Conservation (phyloP, 2,329 filamentous ascomycete genomes). For the Aureobasidium sp. region DNA sequence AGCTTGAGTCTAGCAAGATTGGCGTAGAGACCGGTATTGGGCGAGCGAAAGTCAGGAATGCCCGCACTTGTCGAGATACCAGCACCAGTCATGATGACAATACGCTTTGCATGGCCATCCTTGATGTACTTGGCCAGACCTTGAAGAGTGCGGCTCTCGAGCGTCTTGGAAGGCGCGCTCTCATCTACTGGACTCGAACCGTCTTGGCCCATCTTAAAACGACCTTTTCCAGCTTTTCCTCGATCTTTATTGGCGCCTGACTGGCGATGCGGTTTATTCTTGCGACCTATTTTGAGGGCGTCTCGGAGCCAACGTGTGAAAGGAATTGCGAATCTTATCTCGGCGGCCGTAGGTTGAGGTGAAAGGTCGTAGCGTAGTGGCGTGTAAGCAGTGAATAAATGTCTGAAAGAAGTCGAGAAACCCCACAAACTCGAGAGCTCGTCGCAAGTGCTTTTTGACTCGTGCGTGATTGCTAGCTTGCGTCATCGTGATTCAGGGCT, state of each 20-base stretch:
- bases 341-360: neutral
- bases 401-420: neutral
- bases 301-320: neutral
- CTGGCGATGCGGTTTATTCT: slow-evolving; percentile 37
- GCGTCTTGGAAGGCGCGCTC: slow-evolving; percentile 53
- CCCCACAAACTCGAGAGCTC: neutral
- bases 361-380: neutral
- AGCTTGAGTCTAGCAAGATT: slow-evolving; percentile 82
- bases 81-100: slow-evolving; percentile 86
- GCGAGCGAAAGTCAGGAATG: slow-evolving; percentile 92
- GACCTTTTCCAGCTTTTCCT: slow-evolving; percentile 17
- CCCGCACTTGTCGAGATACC: slow-evolving; percentile 68
- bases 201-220: slow-evolving; percentile 75
- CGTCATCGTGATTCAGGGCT: neutral
- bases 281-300: slow-evolving; percentile 42
- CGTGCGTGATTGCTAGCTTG: neutral
- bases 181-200: slow-evolving; percentile 60
- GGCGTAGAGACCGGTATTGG: slow-evolving; percentile 85
- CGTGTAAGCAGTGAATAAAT: neutral
- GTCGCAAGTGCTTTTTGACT: neutral
- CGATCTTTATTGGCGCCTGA: slow-evolving; percentile 23
- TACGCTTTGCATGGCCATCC: slow-evolving; percentile 54
- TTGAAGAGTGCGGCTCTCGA: slow-evolving; percentile 60
- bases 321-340: neutral
- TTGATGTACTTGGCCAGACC: slow-evolving; percentile 76